These are phyloP conservation scores for Strobilomyces confusus DNA, from an alignment of 768 basidiomycete genomes.

Conservation along the genomic window DNA sequence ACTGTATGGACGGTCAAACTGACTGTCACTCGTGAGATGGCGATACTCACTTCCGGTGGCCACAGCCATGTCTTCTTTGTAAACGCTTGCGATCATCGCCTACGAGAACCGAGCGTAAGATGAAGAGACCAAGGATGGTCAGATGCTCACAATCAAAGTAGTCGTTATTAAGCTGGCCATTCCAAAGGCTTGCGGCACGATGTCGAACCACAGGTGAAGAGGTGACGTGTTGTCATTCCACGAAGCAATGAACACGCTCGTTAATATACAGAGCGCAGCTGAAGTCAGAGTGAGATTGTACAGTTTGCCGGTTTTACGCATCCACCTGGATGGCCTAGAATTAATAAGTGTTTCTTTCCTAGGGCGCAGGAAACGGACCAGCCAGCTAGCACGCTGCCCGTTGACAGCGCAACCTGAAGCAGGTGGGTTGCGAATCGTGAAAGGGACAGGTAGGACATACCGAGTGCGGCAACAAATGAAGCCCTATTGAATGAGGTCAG, in stretches of 20 bases:
- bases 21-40: constrained; percentile 4
- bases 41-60: constrained; percentile 79
- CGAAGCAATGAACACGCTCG: constrained; percentile 53
- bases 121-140: constrained; percentile 1
- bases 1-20: constrained; percentile 45
- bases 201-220: constrained; percentile 71
- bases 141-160: constrained; percentile 68
- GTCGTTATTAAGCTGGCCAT: constrained; percentile 84
- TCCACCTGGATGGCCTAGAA: constrained; percentile 50
- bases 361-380: constrained; percentile 46
- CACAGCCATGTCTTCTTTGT: constrained; percentile 78
- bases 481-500: constrained; percentile 42
- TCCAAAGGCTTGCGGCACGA: constrained; percentile 79
- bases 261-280: constrained; percentile 54
- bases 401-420: constrained; percentile 68
- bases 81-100: constrained; percentile 85
- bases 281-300: constrained; percentile 70
- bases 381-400: constrained; percentile 85
- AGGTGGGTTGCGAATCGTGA: constrained; percentile 13
- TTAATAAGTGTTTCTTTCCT: constrained; percentile 4
- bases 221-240: constrained; percentile 64
- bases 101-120: constrained; percentile 27
- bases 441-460: constrained; percentile 39
- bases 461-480: constrained; percentile 88
- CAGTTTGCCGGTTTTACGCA: constrained; percentile 83